Percentiles rank a stretch among this genome's conserved stretches.
phyloP scores from a whole-genome alignment of 1,284 basidiomycete species.

The Phellinidium pouzarii region DNA sequence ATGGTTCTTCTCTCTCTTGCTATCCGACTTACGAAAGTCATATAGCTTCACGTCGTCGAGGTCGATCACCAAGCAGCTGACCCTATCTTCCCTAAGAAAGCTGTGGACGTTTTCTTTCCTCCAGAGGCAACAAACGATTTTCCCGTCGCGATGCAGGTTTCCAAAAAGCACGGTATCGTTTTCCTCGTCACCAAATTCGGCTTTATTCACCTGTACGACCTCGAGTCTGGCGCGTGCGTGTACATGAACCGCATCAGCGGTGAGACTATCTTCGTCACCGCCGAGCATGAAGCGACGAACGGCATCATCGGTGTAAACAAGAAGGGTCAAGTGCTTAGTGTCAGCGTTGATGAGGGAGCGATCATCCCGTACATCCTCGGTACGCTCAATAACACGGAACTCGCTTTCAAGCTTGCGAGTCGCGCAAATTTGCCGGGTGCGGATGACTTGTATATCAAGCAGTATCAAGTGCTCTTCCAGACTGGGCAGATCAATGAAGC shows the following conservation, averaged over 20 bases:
- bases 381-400: constrained; percentile 94
- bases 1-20: neutral
- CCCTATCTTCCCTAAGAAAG: constrained; percentile 95
- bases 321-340: constrained; percentile 97
- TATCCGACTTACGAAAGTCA: neutral
- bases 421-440: constrained; percentile 97
- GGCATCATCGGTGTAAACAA: constrained; percentile 99
- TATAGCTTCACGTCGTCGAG: constrained; percentile 94
- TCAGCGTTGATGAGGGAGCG: constrained; percentile 94
- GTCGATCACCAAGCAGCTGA: constrained; percentile 96
- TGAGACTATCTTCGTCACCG: constrained; percentile 98
- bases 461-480: constrained; percentile 92
- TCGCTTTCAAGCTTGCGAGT: constrained; percentile 97
- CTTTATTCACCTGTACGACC: constrained; percentile 98
- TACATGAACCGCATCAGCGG: constrained; percentile 99
- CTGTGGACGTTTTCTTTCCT: constrained; percentile 99
- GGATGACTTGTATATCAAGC: constrained; percentile 94
- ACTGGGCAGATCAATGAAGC: constrained; percentile 90
- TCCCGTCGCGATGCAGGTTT: constrained; percentile 99
- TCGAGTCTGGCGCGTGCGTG: constrained; percentile 96
- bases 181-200: constrained; percentile 99
- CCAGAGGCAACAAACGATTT: constrained; percentile 98
- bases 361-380: constrained; percentile 93
- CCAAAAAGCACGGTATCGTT: constrained; percentile 93
- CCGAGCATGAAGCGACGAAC: constrained; percentile 89